Evolutionary conservation across 2,329 filamentous ascomycete species (phyloP), one percentile per base, ranked within the genome.

Genomic region (Albifimbria verrucaria): DNA sequence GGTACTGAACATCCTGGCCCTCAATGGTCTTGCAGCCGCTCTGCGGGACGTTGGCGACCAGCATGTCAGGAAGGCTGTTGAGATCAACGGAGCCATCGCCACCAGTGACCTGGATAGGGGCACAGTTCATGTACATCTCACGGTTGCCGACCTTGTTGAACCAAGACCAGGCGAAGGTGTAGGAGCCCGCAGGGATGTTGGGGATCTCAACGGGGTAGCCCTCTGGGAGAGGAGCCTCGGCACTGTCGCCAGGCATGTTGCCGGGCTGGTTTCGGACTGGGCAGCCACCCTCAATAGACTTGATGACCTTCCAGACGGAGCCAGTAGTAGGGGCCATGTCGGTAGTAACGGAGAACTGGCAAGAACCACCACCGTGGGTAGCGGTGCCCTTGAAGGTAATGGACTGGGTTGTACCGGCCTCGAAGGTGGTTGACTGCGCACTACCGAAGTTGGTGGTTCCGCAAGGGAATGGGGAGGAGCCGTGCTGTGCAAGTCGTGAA

Each of bases 111-210:
- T 77, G 80, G 47, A 96, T 70, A 0, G 90, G 84, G 0, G 88
- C 90, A 62, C 93, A 99, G 80, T 96, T 95, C 92, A 96, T 96
- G 79, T 97, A 97, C 80, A 96, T 91, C 68, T 97, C 94, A 1
- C 92, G 87, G 75, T 96, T 96, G 3, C 94, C 94, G 10, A 96
- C 65, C 54, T 88, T 88, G 77, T 97, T 97, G 72, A 96, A 85
- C 94, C 94, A 97, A 1, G 91, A 91, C 92, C 92, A 97, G 0
- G 90, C 90, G 5, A 97, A 77, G 0, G 86, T 89, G 23, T 89
- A 92, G 41, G 91, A 81, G 4, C 93, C 94, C 1, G 86, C 74
- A 9, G 86, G 83, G 46, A 97, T 79, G 20, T 86, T 82, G 0
- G 92, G 93, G 6, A 97, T 83, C 0, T 73, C 81, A 72, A 87